A percentile compares a stretch with the other conserved stretches of the same genome.
phyloP scores from a whole-genome alignment of 2,329 filamentous ascomycete species.

The Leptographium lundbergii region DNA sequence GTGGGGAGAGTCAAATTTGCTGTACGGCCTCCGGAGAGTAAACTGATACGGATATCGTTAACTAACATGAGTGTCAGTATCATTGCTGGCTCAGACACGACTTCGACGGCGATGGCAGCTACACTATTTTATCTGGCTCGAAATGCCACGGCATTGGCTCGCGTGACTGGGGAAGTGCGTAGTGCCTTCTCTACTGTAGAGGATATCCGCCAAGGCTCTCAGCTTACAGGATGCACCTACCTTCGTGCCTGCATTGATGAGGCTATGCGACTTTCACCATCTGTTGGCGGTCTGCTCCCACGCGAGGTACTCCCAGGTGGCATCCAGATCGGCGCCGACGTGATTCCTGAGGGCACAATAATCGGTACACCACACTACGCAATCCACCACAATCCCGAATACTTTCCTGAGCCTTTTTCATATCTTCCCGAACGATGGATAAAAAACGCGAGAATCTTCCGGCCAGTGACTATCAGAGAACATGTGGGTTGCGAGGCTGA shows the following conservation, averaged over 20 bases:
- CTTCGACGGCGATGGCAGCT: constrained; percentile 53
- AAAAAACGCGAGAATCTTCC: constrained; percentile 23
- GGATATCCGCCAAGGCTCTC: constrained; percentile 39
- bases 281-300: constrained; percentile 46
- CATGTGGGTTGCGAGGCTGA: constrained; percentile 1
- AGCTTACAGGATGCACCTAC: constrained; percentile 40
- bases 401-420: constrained; percentile 46
- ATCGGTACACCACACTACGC: constrained; percentile 55
- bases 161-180: constrained; percentile 39
- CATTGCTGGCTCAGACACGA: constrained; percentile 61
- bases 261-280: constrained; percentile 50
- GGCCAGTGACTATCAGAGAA: background rate
- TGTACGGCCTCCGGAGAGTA: constrained; percentile 24
- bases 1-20: constrained; percentile 57
- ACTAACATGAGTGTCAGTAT: constrained; percentile 27
- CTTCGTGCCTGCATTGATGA: constrained; percentile 53
- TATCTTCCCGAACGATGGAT: constrained; percentile 58
- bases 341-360: constrained; percentile 45
- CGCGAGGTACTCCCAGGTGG: constrained; percentile 46
- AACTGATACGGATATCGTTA: background rate
- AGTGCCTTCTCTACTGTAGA: constrained; percentile 35
- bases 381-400: constrained; percentile 52
- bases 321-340: constrained; percentile 37
- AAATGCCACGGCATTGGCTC: constrained; percentile 32
- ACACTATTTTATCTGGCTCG: constrained; percentile 51